phyloP scores from a whole-genome alignment of 2,329 filamentous ascomycete genomes.

The Sporothrix dimorphospora region DNA sequence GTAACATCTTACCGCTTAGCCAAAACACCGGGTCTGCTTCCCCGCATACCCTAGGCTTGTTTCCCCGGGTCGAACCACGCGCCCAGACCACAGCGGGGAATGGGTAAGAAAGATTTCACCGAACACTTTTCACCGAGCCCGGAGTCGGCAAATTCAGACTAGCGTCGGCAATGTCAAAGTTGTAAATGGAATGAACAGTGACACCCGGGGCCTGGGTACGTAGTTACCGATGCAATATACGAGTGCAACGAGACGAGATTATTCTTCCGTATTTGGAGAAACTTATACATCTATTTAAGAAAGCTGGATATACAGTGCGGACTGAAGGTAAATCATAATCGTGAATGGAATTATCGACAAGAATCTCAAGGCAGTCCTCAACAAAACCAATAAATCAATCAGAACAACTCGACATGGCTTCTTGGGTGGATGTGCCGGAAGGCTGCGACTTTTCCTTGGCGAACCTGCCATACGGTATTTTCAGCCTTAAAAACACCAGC shows the following conservation, averaged over 20 bases:
- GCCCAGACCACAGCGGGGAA: neutral
- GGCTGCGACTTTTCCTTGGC: conserved; percentile 22
- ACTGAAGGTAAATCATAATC: neutral
- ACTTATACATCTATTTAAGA: neutral
- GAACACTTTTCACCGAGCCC: conserved; percentile 1
- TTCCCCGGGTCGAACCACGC: neutral
- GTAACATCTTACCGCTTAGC: neutral
- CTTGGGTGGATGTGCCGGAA: conserved; percentile 12
- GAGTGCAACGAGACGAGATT: neutral
- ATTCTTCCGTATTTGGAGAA: neutral
- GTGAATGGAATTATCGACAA: neutral
- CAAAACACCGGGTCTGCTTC: neutral
- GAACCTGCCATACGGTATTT: conserved; percentile 19
- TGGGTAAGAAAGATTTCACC: neutral
- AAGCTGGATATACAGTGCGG: neutral
- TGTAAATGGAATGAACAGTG: neutral
- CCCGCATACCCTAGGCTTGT: neutral
- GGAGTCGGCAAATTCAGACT: conserved; percentile 8
- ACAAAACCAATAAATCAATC: neutral
- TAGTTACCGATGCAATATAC: neutral
- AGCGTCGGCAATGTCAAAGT: conserved; percentile 9
- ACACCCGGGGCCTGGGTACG: neutral
- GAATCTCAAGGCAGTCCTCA: neutral
- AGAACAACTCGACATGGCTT: conserved; percentile 15
- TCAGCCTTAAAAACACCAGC: neutral